Evolutionary conservation across 1,139 yeast genomes (phyloP).

Genomic region (Tardiomyces digboiensis): DNA sequence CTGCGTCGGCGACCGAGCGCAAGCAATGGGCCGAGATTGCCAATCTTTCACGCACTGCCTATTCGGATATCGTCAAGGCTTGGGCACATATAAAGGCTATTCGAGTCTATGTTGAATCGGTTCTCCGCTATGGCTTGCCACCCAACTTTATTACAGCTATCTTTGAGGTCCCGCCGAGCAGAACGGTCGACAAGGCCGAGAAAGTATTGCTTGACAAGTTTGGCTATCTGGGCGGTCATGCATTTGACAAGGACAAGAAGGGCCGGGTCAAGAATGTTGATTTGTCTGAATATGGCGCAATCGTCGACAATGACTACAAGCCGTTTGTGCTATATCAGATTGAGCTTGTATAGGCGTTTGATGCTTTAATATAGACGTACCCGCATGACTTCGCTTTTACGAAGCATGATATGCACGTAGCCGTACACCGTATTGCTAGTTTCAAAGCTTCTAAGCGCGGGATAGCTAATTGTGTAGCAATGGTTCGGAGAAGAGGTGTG

Average conservation of each 20-base stretch:
- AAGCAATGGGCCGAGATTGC: conserved; percentile 69
- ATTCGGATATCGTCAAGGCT: conserved; percentile 69
- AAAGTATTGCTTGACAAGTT: conserved; percentile 60
- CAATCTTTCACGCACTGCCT: conserved; percentile 80
- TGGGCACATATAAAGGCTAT: conserved; percentile 83
- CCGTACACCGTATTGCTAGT: too few species aligned
- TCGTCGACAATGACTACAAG: conserved; percentile 91
- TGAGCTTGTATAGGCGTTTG: conserved; percentile 21
- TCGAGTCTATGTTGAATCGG: conserved; percentile 54
- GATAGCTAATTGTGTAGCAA: too few species aligned
- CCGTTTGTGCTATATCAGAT: conserved; percentile 82
- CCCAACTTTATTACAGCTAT: conserved; percentile 74
- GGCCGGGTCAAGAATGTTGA: conserved; percentile 53
- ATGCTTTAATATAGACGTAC: too few species aligned
- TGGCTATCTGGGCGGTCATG: conserved; percentile 88
- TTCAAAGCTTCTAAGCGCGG: too few species aligned
- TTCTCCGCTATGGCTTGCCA: conserved; percentile 92
- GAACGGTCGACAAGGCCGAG: conserved; percentile 44
- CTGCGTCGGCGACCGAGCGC: conserved; percentile 65
- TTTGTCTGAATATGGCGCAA: conserved; percentile 77
- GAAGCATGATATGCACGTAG: too few species aligned
- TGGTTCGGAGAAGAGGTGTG: neutral
- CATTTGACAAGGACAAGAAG: conserved; percentile 53
- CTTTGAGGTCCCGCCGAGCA: conserved; percentile 25
- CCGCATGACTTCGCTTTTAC: too few species aligned